Conservation (phyloP, 2,329 filamentous ascomycete genomes). For the Alternaria gansuensis region DNA sequence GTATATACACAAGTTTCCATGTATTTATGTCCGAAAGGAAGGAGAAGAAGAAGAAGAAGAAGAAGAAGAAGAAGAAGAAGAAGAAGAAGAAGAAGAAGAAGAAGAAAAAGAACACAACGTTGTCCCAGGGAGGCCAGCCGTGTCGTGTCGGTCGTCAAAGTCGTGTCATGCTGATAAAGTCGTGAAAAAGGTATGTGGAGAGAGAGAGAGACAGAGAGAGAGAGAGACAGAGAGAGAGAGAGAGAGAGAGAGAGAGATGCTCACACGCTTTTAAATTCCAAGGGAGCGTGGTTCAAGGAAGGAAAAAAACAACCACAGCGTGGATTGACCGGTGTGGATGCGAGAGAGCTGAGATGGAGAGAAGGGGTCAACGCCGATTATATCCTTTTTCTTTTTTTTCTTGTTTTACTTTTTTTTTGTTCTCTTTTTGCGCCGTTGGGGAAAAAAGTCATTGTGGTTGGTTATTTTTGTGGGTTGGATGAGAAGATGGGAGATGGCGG, state of each 20-base stretch:
- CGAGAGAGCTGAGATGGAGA: constrained; percentile 2
- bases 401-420: too few species aligned
- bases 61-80: not conserved
- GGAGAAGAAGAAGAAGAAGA: too few species aligned
- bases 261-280: not conserved
- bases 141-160: constrained; percentile 11
- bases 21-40: constrained; percentile 3
- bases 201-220: too few species aligned
- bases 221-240: too few species aligned
- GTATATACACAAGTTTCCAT: constrained; percentile 6
- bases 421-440: not conserved
- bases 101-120: not conserved
- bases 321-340: not conserved
- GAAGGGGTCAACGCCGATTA: constrained; percentile 7
- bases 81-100: not conserved
- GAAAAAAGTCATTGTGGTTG: not conserved
- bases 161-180: constrained; percentile 18
- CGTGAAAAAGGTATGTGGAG: constrained; percentile 4
- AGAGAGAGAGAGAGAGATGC: too few species aligned
- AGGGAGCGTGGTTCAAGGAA: constrained; percentile 2
- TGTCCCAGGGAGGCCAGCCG: constrained; percentile 1
- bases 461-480: not conserved
- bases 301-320: not conserved
- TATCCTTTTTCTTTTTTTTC: not conserved
- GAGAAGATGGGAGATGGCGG: not conserved